Evolutionary conservation across 164 flowering plant genomes (phyloP).

Genomic region (Kingdonia uniflora): DNA sequence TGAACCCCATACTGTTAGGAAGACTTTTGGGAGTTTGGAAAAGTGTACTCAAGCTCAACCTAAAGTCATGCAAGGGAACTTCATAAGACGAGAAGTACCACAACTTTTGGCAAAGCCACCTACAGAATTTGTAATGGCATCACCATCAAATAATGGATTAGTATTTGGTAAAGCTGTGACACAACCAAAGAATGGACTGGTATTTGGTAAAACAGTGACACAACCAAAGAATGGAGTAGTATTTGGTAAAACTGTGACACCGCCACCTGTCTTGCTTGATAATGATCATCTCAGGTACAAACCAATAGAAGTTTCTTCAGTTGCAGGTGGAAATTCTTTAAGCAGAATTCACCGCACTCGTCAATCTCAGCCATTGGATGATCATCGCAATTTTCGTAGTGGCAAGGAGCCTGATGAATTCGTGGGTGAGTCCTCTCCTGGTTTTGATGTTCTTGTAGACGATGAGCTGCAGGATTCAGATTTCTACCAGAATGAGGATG

Average conservation of each 20-base stretch:
- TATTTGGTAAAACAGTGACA: too few species aligned
- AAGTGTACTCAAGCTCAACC: conserved; percentile 27
- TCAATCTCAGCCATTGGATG: conserved; percentile 27
- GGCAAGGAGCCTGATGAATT: conserved; percentile 62
- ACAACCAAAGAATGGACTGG: too few species aligned
- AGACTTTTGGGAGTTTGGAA: conserved; percentile 24
- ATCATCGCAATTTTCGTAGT: conserved; percentile 28
- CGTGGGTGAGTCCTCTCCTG: conserved; percentile 79
- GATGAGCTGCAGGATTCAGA: conserved; percentile 53
- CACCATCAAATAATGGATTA: conserved; percentile 15
- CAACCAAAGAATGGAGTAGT: conserved; percentile 13
- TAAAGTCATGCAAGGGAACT: conserved; percentile 22
- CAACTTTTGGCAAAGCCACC: conserved; percentile 15
- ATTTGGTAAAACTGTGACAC: conserved; percentile 13
- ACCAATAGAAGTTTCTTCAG: conserved; percentile 15
- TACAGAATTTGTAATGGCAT: conserved; percentile 15
- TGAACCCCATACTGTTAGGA: conserved; percentile 28
- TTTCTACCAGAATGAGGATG: conserved; percentile 53
- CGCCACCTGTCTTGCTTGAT: conserved; percentile 1
- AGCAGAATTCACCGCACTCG: conserved; percentile 22
- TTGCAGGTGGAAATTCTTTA: conserved; percentile 25
- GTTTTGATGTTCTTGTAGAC: conserved; percentile 96
- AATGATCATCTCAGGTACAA: conserved; percentile 27
- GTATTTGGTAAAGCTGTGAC: conserved; percentile 13
- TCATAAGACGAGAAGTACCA: conserved; percentile 23